phyloP scores from a whole-genome alignment of 73 alveolate species.

The Durusdinium trenchii region DNA sequence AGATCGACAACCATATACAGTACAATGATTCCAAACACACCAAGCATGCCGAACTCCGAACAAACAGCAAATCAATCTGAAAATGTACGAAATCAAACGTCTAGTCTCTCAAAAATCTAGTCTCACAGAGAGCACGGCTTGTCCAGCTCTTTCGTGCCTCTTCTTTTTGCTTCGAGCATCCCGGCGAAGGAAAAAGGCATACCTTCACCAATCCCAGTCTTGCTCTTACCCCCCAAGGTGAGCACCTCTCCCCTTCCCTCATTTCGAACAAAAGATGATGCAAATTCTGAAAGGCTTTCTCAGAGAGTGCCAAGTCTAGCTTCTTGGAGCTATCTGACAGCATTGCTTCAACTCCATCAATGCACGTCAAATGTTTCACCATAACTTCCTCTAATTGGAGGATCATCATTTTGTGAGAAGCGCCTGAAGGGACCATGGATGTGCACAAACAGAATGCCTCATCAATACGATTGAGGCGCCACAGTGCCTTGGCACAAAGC shows the following conservation, averaged over 20 bases:
- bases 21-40: no score
- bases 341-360: conserved; percentile 35
- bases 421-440: neutral
- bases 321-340: neutral
- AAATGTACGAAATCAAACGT: no score
- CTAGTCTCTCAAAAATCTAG: no score
- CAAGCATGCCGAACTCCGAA: no score
- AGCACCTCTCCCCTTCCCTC: neutral
- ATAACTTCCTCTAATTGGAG: neutral
- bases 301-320: neutral
- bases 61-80: no score
- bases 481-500: conserved; percentile 34
- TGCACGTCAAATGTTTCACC: neutral
- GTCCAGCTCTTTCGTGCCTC: no score
- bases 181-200: no score
- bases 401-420: neutral
- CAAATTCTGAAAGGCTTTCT: neutral
- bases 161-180: no score
- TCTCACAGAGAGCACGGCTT: no score
- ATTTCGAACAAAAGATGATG: neutral
- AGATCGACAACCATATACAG: no score
- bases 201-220: conserved; percentile 31
- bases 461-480: conserved; percentile 43
- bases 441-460: conserved; percentile 42
- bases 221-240: conserved; percentile 32